Evolutionary conservation across 2,329 filamentous ascomycete species (phyloP).

Genomic region (Nigrospora oryzae): DNA sequence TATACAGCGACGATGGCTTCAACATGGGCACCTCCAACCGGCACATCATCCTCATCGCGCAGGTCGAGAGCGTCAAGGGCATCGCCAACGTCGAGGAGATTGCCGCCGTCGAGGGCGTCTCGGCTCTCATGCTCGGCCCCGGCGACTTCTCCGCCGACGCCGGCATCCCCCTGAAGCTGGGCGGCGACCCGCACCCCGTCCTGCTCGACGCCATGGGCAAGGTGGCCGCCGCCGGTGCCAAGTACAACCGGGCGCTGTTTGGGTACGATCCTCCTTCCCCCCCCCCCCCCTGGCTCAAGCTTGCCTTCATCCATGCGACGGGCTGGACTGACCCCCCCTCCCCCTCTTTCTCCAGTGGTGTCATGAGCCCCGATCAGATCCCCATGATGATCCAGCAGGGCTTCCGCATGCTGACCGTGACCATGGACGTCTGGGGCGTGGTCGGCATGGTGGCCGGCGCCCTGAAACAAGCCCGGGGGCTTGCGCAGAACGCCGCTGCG

Average conservation of each 20-base stretch:
- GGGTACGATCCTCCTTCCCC: slow-evolving; percentile 4
- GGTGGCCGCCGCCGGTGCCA: slow-evolving; percentile 3
- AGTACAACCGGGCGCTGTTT: slow-evolving; percentile 10
- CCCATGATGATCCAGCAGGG: slow-evolving; percentile 7
- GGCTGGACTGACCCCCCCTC: slow-evolving; percentile 26
- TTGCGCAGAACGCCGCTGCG: not conserved
- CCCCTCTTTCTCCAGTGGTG: slow-evolving; percentile 40
- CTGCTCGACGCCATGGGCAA: slow-evolving; percentile 7
- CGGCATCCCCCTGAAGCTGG: slow-evolving; percentile 4
- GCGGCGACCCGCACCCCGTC: slow-evolving; percentile 1
- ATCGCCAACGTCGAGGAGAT: slow-evolving; percentile 14
- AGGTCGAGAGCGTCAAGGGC: slow-evolving; percentile 13
- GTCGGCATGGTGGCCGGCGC: slow-evolving; percentile 3
- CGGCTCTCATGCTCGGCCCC: slow-evolving; percentile 11
- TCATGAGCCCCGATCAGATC: slow-evolving; percentile 36
- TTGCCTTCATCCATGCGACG: not conserved
- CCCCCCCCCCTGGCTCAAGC: not conserved
- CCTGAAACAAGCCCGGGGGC: slow-evolving; percentile 3
- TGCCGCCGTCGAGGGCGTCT: slow-evolving; percentile 7
- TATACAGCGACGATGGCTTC: slow-evolving; percentile 10
- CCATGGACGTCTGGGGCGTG: slow-evolving; percentile 8
- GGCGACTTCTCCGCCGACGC: slow-evolving; percentile 10
- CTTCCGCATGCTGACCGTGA: slow-evolving; percentile 5
- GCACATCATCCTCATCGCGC: slow-evolving; percentile 12
- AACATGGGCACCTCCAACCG: slow-evolving; percentile 13